These are phyloP conservation scores for Bimuria novae-zelandiae DNA, from an alignment of 2,329 filamentous ascomycete genomes.

Conservation along the genomic window DNA sequence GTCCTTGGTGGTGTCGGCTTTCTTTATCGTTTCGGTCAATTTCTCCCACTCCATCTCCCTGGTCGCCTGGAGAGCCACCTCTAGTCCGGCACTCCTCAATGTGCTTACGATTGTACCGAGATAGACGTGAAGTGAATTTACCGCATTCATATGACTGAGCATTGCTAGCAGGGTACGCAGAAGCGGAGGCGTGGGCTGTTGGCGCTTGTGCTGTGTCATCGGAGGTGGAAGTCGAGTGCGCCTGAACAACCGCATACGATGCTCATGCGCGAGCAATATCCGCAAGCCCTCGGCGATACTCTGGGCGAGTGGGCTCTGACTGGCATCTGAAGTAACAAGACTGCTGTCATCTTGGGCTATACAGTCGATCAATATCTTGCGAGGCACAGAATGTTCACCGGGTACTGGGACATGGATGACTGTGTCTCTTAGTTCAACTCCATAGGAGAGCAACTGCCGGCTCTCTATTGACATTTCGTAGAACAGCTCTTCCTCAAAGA, in stretches of 20 bases:
- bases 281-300: conserved; percentile 70
- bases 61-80: conserved; percentile 29
- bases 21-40: conserved; percentile 34
- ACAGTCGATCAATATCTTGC: conserved; percentile 69
- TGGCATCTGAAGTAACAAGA: conserved; percentile 22
- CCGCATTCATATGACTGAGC: conserved; percentile 54
- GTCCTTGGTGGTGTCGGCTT: conserved; percentile 28
- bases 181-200: conserved; percentile 59
- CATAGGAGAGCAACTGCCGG: conserved; percentile 70
- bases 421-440: conserved; percentile 65
- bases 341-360: conserved; percentile 61
- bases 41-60: conserved; percentile 34
- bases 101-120: conserved; percentile 27
- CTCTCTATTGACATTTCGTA: conserved; percentile 86
- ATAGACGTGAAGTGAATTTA: conserved; percentile 44
- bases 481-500: conserved; percentile 86
- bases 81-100: conserved; percentile 35
- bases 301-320: conserved; percentile 61
- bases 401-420: conserved; percentile 43
- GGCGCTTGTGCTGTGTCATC: conserved; percentile 55
- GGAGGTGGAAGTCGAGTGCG: conserved; percentile 69
- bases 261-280: conserved; percentile 77
- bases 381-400: conserved; percentile 51
- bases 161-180: conserved; percentile 62
- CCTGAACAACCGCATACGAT: conserved; percentile 73